phyloP scores from a whole-genome alignment of 2,329 filamentous ascomycete species.

The Grosmannia clavigera region DNA sequence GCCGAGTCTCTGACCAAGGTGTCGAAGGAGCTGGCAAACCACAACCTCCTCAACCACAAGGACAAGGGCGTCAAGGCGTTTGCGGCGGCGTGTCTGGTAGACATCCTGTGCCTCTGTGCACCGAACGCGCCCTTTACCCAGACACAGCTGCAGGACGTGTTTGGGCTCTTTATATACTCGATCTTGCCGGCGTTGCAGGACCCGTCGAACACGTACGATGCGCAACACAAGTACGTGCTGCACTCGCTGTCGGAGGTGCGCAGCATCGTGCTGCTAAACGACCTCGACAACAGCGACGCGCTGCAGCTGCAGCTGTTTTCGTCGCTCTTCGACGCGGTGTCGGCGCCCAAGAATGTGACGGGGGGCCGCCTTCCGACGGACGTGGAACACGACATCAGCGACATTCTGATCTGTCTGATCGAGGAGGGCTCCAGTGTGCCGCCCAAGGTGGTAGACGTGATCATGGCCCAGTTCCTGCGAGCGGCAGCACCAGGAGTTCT shows the following conservation, averaged over 20 bases:
- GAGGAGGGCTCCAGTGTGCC: constrained; percentile 74
- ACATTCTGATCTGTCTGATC: constrained; percentile 71
- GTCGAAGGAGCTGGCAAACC: constrained; percentile 71
- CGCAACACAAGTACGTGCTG: constrained; percentile 84
- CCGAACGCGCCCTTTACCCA: constrained; percentile 89
- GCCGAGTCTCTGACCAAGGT: constrained; percentile 73
- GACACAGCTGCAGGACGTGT: constrained; percentile 86
- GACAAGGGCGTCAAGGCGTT: constrained; percentile 88
- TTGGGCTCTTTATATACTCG: constrained; percentile 72
- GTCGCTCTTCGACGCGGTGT: constrained; percentile 83
- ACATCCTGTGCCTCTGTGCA: constrained; percentile 84
- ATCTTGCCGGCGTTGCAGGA: constrained; percentile 78
- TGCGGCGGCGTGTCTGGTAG: constrained; percentile 78
- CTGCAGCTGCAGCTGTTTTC: constrained; percentile 75
- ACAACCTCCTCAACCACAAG: constrained; percentile 78
- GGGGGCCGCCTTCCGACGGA: constrained; percentile 84
- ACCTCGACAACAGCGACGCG: constrained; percentile 70
- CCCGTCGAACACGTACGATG: constrained; percentile 79
- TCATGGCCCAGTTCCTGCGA: constrained; percentile 90
- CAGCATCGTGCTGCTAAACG: constrained; percentile 82
- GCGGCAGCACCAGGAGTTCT: constrained; percentile 59
- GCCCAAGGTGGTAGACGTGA: constrained; percentile 73
- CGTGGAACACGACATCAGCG: constrained; percentile 84
- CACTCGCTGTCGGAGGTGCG: constrained; percentile 84
- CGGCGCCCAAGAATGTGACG: constrained; percentile 59